Percentiles rank a stretch among this genome's conserved stretches.
phyloP scores from a whole-genome alignment of 495 filamentous ascomycete species.

The Aspergillus biplanus region DNA sequence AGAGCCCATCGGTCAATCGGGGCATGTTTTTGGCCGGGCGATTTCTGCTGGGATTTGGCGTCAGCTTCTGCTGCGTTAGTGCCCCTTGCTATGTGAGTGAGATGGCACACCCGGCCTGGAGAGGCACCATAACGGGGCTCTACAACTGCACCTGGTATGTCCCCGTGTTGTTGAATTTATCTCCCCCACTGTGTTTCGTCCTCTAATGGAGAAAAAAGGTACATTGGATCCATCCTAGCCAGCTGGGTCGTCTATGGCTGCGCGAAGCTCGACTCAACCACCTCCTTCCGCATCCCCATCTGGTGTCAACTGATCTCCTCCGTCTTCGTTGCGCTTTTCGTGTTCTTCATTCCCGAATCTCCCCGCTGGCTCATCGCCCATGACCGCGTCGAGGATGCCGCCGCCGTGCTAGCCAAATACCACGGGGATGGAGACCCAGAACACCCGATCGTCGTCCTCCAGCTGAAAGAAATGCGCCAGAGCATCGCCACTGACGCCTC shows the following conservation, averaged over 20 bases:
- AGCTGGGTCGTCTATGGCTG: slow-evolving; percentile 36
- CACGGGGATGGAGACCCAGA: slow-evolving; percentile 55
- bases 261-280: slow-evolving; percentile 5
- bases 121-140: slow-evolving; percentile 64
- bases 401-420: slow-evolving; percentile 53
- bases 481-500: slow-evolving; percentile 41
- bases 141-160: slow-evolving; percentile 28
- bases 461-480: slow-evolving; percentile 59
- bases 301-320: slow-evolving; percentile 65
- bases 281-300: slow-evolving; percentile 50
- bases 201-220: slow-evolving; percentile 23
- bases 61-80: slow-evolving; percentile 65
- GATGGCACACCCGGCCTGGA: slow-evolving; percentile 70
- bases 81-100: slow-evolving; percentile 74
- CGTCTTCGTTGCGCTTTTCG: slow-evolving; percentile 37
- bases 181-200: background rate
- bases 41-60: slow-evolving; percentile 74
- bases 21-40: slow-evolving; percentile 69
- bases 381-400: slow-evolving; percentile 54
- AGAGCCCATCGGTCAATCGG: slow-evolving; percentile 48
- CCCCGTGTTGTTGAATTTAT: background rate
- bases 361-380: slow-evolving; percentile 50
- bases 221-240: slow-evolving; percentile 53
- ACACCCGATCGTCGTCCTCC: slow-evolving; percentile 56
- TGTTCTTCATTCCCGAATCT: slow-evolving; percentile 33